Evolutionary conservation across 331 rosid genomes (phyloP).

Genomic region (Quercus tomentella): DNA sequence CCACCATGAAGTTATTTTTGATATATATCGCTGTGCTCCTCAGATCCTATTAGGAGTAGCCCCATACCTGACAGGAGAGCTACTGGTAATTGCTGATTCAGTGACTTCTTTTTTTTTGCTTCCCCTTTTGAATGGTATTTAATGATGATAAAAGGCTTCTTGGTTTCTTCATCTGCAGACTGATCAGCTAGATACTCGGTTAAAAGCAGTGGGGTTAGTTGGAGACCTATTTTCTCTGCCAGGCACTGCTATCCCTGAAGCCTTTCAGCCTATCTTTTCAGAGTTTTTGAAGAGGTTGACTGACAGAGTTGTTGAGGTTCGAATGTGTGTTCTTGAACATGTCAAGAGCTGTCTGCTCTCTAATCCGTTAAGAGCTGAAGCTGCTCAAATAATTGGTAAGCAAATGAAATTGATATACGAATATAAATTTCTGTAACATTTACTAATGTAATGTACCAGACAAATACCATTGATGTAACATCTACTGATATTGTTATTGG

Average conservation of each 20-base stretch:
- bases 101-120: background rate
- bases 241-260: constrained; percentile 64
- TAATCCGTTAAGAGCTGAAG: constrained; percentile 76
- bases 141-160: constrained; percentile 22
- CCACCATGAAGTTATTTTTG: constrained; percentile 82
- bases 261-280: constrained; percentile 83
- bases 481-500: constrained; percentile 31
- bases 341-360: constrained; percentile 78
- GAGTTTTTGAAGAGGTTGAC: constrained; percentile 94
- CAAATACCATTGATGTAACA: background rate
- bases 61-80: constrained; percentile 89
- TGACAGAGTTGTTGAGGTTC: constrained; percentile 85
- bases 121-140: background rate
- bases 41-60: constrained; percentile 76
- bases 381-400: constrained; percentile 81
- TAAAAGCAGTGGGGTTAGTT: constrained; percentile 83
- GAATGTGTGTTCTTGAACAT: constrained; percentile 84
- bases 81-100: constrained; percentile 64
- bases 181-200: constrained; percentile 89
- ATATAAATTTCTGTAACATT: background rate
- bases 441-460: constrained; percentile 7
- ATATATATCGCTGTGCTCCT: constrained; percentile 87
- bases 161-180: constrained; percentile 56
- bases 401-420: background rate
- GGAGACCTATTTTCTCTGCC: constrained; percentile 89